Evolutionary conservation across 2,329 filamentous ascomycete genomes (phyloP).

Genomic region (Alternaria ethzedia): DNA sequence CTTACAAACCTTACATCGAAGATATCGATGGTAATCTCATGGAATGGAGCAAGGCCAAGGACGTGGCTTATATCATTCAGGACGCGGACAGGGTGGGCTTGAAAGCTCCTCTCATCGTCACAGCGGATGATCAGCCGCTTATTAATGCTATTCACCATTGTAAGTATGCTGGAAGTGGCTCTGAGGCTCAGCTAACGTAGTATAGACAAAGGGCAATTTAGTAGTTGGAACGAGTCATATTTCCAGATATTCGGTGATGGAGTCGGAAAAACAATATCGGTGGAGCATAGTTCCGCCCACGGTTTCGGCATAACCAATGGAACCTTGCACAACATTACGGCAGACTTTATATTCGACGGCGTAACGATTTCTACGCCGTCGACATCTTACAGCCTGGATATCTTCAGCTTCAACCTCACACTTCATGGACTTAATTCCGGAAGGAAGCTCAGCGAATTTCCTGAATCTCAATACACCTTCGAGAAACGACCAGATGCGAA

Average conservation of each 20-base stretch:
- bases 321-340: too few species aligned
- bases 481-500: conserved; percentile 22
- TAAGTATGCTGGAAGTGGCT: conserved; percentile 8
- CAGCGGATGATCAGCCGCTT: conserved; percentile 14
- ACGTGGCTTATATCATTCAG: conserved; percentile 23
- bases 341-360: too few species aligned
- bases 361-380: too few species aligned
- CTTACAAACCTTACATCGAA: conserved; percentile 36
- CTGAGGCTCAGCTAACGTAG: background rate
- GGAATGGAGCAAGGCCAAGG: conserved; percentile 23
- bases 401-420: too few species aligned
- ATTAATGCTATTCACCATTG: conserved; percentile 17
- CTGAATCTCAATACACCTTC: background rate
- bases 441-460: too few species aligned
- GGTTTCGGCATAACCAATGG: too few species aligned
- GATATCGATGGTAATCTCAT: conserved; percentile 34
- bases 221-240: background rate
- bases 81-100: conserved; percentile 29
- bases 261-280: too few species aligned
- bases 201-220: background rate
- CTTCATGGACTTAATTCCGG: too few species aligned
- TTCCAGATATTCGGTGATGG: too few species aligned
- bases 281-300: too few species aligned
- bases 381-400: too few species aligned
- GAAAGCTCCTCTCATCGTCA: conserved; percentile 17